Base-by-base conservation (phyloP, 768 basidiomycete species). In the Epithele typhae region DNA sequence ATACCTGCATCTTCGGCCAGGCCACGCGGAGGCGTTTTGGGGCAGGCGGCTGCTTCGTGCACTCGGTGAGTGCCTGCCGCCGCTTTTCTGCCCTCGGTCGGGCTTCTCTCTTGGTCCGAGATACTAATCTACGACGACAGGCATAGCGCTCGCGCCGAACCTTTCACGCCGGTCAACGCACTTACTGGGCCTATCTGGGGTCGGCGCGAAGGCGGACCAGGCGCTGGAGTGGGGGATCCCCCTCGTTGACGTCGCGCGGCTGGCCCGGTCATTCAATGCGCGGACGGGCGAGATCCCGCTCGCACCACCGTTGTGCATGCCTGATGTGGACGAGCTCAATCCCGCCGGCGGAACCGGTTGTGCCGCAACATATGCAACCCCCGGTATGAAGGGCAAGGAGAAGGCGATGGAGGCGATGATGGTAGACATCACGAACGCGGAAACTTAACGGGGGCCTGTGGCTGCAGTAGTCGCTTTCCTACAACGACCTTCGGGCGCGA, bases 161-260 rank as follows among this genome's bases (percentile, higher is more conserved):
- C 85, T 86, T 62, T 84, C 79, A 12, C 73, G 79, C 15, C 75
- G 72, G 10, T 78, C 83, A 2, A 93, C 92, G 0, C 88, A 95
- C 54, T 72, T 96, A 1, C 68, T 96, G 7, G 92, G 91, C 59
- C 85, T 87, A 0, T 72, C 79, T 5, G 78, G 74, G 0, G 67
- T 61, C 0, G 91, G 93, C 14, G 69, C 73, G 19, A 95, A 96
- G 60, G 89, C 78, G 41, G 77, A 82, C 14, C 90, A 84, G 61
- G 91, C 92, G 2, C 59, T 62, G 32, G 80, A 89, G 59, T 95
- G 93, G 92, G 73, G 73, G 12, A 76, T 85, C 7, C 81, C 84
- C 0, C 78, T 88, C n/a, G 72, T 94, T 17, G 71, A 74, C 30
- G 69, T 85, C 62, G 68, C 67, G 8, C 95, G 92, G 91, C 59